Evolutionary conservation across 73 alveolate species (phyloP).

Genomic region (Paramecium caudatum): DNA sequence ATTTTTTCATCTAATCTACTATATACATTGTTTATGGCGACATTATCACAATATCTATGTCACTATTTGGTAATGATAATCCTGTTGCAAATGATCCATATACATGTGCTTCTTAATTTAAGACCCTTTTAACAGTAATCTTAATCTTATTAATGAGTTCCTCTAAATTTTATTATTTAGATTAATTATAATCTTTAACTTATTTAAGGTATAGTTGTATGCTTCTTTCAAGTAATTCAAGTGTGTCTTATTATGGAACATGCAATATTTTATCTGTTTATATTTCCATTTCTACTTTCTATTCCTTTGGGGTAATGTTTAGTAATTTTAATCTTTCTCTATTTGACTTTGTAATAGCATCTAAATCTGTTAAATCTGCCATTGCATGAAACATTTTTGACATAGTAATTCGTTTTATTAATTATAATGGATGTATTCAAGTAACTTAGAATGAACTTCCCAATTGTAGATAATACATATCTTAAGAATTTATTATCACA

Average conservation of each 20-base stretch:
- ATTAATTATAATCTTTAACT: neutral
- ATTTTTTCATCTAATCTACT: slow-evolving; percentile 53
- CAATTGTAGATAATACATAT: neutral
- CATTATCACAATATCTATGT: slow-evolving; percentile 69
- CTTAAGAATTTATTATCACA: neutral
- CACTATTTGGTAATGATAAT: slow-evolving; percentile 68
- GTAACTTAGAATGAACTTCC: neutral
- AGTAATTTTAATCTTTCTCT: neutral
- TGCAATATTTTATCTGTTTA: neutral
- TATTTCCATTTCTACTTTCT: neutral
- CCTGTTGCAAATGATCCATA: slow-evolving; percentile 76
- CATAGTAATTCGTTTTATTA: neutral
- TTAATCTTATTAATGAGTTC: slow-evolving; percentile 34
- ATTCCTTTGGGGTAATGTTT: slow-evolving; percentile 10
- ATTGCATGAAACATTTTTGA: slow-evolving; percentile 47
- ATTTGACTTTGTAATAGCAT: slow-evolving; percentile 32
- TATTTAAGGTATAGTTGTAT: neutral
- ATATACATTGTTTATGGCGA: neutral
- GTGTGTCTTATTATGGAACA: slow-evolving; percentile 20
- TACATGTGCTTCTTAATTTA: slow-evolving; percentile 49
- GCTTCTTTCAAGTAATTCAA: neutral
- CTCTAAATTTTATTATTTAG: neutral
- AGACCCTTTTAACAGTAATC: neutral
- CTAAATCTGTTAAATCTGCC: slow-evolving; percentile 20
- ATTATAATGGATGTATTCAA: slow-evolving; percentile 8